These are phyloP conservation scores for Populus tomentosa DNA, from an alignment of 441 rosid species.

Conservation along the genomic window DNA sequence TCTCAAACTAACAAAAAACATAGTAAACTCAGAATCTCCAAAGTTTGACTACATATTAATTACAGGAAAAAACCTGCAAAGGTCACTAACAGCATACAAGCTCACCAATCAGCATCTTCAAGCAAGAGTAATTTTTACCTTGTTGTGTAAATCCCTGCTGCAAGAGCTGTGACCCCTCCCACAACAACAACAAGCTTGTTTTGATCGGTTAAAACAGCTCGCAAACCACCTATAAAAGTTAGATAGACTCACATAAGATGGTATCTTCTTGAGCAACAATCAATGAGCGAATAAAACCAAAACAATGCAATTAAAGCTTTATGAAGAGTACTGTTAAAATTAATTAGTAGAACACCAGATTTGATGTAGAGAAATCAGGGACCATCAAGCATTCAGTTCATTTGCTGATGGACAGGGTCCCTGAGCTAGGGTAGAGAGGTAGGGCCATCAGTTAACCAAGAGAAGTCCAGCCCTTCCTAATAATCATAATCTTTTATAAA, in stretches of 20 bases:
- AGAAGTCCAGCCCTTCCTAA: neutral
- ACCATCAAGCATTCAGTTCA: neutral
- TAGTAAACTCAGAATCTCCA: neutral
- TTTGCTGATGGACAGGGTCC: neutral
- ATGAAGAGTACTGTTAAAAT: neutral
- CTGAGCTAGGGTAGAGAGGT: neutral
- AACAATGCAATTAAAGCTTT: neutral
- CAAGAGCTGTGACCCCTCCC: constrained; percentile 97
- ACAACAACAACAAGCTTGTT: constrained; percentile 89
- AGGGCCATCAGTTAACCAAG: neutral
- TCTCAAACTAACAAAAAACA: neutral
- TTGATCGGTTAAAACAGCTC: constrained; percentile 89
- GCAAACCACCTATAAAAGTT: constrained; percentile 65
- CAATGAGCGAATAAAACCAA: neutral
- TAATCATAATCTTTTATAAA: neutral
- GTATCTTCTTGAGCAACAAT: constrained; percentile 1
- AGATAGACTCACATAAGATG: constrained; percentile 12
- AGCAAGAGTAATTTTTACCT: constrained; percentile 39
- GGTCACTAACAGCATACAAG: neutral
- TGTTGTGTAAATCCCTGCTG: constrained; percentile 94
- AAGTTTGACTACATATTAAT: neutral
- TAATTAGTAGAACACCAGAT: neutral
- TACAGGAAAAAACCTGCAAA: neutral
- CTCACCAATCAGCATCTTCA: neutral
- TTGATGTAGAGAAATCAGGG: neutral